A percentile compares a stretch with the other conserved stretches of the same genome.
Evolutionary conservation across 495 filamentous ascomycete species (phyloP).

Genomic region (Aspergillus bridgeri): DNA sequence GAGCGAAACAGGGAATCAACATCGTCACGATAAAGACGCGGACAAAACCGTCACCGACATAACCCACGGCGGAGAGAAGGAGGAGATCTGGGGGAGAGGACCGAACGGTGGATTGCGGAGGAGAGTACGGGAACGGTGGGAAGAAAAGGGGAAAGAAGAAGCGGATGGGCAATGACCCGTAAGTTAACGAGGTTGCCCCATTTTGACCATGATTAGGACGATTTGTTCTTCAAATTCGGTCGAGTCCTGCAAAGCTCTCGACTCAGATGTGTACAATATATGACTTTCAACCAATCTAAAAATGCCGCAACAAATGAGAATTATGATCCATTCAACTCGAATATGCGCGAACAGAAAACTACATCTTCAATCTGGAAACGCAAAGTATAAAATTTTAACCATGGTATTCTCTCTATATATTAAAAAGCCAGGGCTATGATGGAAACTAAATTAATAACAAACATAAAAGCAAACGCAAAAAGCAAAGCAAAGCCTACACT

Average conservation of each 20-base stretch:
- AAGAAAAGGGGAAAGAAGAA: conserved; percentile 21
- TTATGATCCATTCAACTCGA: not conserved
- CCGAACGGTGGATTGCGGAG: conserved; percentile 45
- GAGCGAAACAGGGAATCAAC: conserved; percentile 27
- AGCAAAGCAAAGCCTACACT: conserved; percentile 13
- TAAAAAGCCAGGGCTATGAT: not conserved
- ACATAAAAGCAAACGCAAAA: conserved; percentile 7
- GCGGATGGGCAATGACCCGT: conserved; percentile 7
- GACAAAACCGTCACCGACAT: not conserved
- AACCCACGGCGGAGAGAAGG: conserved; percentile 21
- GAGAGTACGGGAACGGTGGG: conserved; percentile 45
- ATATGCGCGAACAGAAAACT: not conserved
- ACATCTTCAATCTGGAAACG: not conserved
- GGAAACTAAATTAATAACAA: not conserved
- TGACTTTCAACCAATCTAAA: not conserved
- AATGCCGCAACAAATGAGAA: not conserved
- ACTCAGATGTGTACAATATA: conserved; percentile 3
- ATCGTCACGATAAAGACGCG: conserved; percentile 2
- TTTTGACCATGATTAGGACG: not conserved
- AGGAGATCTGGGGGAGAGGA: conserved; percentile 47
- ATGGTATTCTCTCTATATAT: conserved; percentile 5
- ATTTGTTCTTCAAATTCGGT: not conserved
- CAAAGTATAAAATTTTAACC: conserved; percentile 1
- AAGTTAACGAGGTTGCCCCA: conserved; percentile 1
- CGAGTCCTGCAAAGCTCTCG: not conserved